Evolutionary conservation across 179 eudicot genomes (phyloP).

Genomic region (Patellifolia procumbens): DNA sequence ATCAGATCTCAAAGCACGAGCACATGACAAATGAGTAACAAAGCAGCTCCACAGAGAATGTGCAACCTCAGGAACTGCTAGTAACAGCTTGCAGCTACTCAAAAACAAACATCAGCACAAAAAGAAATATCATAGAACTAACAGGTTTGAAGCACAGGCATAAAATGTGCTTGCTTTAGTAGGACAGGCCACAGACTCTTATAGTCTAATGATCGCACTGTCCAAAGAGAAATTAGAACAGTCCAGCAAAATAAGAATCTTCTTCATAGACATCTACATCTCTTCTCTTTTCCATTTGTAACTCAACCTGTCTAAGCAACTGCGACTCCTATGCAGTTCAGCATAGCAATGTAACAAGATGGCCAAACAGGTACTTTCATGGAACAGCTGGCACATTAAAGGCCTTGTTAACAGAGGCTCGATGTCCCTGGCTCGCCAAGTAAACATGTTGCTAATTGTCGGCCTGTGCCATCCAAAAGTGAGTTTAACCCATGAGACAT

Average conservation of each 20-base stretch:
- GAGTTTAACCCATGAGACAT: background rate
- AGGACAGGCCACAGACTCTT: background rate
- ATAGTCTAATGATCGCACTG: background rate
- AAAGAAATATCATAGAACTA: background rate
- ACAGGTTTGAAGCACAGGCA: background rate
- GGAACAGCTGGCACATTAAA: background rate
- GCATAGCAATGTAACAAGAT: background rate
- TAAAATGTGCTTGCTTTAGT: background rate
- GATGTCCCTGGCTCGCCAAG: background rate
- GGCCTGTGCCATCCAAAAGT: background rate
- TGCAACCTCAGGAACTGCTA: background rate
- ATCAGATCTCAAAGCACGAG: conserved; percentile 1
- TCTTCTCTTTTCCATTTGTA: background rate
- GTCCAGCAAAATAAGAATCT: background rate
- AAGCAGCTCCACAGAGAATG: background rate
- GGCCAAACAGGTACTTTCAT: background rate
- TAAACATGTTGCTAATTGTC: background rate
- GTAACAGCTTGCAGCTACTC: background rate
- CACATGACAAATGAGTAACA: background rate
- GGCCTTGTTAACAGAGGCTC: background rate
- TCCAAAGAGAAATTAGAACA: background rate
- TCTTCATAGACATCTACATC: background rate
- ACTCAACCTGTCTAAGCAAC: background rate
- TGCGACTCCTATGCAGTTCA: background rate
- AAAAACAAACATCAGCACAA: background rate